These are phyloP conservation scores for Calycina marina DNA, from an alignment of 2,329 filamentous ascomycete species.

Conservation along the genomic window DNA sequence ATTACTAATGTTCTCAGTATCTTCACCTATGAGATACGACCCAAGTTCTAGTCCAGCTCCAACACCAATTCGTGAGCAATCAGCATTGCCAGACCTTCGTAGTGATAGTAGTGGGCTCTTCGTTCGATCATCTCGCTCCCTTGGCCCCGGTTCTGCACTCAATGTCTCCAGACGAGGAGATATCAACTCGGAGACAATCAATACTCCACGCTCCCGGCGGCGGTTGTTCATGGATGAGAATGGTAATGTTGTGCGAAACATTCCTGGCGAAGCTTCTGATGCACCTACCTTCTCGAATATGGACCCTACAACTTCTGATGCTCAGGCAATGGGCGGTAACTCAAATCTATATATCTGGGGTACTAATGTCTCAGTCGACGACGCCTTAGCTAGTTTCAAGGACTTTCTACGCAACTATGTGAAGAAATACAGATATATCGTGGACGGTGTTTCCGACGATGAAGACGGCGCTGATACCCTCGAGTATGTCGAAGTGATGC, in stretches of 20 bases:
- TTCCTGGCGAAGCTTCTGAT: conserved; percentile 37
- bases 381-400: conserved; percentile 76
- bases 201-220: conserved; percentile 35
- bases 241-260: conserved; percentile 42
- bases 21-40: conserved; percentile 82
- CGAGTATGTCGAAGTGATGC: conserved; percentile 72
- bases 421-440: conserved; percentile 85
- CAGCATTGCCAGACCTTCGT: conserved; percentile 53
- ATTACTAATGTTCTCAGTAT: conserved; percentile 42
- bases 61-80: conserved; percentile 36
- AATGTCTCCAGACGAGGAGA: conserved; percentile 63
- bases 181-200: conserved; percentile 64
- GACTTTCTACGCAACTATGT: conserved; percentile 89
- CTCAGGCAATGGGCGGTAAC: conserved; percentile 69
- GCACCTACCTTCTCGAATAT: conserved; percentile 45
- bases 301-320: conserved; percentile 81
- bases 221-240: conserved; percentile 41
- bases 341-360: conserved; percentile 86
- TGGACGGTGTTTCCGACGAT: conserved; percentile 67
- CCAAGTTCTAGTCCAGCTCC: conserved; percentile 66
- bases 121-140: conserved; percentile 47
- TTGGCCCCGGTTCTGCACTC: conserved; percentile 31
- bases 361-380: conserved; percentile 86
- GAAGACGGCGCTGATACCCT: conserved; percentile 65
- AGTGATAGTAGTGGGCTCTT: conserved; percentile 84